These are phyloP conservation scores for Lasiosphaeria hispida DNA, from an alignment of 495 filamentous ascomycete species.

Conservation along the genomic window DNA sequence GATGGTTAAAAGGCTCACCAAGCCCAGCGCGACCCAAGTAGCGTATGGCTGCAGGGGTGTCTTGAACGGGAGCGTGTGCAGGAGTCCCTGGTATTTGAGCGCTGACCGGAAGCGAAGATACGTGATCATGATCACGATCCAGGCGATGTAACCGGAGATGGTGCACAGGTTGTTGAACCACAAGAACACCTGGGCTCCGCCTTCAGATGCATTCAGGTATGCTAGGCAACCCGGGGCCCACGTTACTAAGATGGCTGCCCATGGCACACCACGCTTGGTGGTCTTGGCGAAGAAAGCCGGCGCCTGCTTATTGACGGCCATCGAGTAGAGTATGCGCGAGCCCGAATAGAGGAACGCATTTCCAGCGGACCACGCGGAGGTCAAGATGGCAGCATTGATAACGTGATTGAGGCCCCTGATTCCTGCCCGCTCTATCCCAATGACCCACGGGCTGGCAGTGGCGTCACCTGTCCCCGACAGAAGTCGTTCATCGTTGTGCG, in stretches of 20 bases:
- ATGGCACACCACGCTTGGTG: slow-evolving; percentile 59
- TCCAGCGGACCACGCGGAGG: slow-evolving; percentile 54
- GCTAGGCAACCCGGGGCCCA: slow-evolving; percentile 56
- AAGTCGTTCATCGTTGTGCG: slow-evolving; percentile 53
- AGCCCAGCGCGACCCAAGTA: slow-evolving; percentile 35
- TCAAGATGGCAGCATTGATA: slow-evolving; percentile 50
- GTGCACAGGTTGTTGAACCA: slow-evolving; percentile 57
- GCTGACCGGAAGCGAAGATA: slow-evolving; percentile 48
- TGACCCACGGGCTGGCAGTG: slow-evolving; percentile 61
- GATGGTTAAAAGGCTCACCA: slow-evolving; percentile 41
- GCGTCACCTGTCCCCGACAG: slow-evolving; percentile 54
- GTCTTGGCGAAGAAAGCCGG: slow-evolving; percentile 56
- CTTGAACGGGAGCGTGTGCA: slow-evolving; percentile 45
- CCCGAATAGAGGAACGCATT: slow-evolving; percentile 82
- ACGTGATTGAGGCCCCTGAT: slow-evolving; percentile 46
- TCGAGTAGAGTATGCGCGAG: slow-evolving; percentile 71
- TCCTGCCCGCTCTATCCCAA: slow-evolving; percentile 45
- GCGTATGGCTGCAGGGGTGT: slow-evolving; percentile 44
- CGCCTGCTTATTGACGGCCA: slow-evolving; percentile 62
- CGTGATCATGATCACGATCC: slow-evolving; percentile 49
- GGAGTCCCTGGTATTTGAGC: slow-evolving; percentile 35
- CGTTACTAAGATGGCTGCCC: slow-evolving; percentile 56
- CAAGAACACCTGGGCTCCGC: slow-evolving; percentile 53
- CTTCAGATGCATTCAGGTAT: slow-evolving; percentile 59
- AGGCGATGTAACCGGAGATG: slow-evolving; percentile 49